A percentile compares a stretch with the other conserved stretches of the same genome.
These are phyloP conservation scores for Botryobasidium botryosum DNA, from an alignment of 768 basidiomycete genomes.

Conservation along the genomic window DNA sequence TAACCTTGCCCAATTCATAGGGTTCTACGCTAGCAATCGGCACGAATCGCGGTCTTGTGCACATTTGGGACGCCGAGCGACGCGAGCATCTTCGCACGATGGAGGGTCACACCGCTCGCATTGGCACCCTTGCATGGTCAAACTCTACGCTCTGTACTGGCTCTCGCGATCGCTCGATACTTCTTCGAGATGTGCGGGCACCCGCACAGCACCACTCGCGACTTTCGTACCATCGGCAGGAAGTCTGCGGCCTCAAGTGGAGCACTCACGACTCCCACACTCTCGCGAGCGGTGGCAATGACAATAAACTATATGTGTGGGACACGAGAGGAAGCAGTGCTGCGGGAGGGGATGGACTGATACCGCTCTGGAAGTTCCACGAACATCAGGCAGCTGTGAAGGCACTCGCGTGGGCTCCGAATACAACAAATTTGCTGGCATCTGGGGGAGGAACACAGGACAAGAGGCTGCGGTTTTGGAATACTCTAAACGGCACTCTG, in stretches of 20 bases:
- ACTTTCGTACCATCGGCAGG: conserved; percentile 41
- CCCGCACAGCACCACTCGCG: conserved; percentile 18
- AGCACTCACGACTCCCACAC: conserved; percentile 41
- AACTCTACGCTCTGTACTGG: conserved; percentile 73
- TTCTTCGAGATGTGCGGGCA: conserved; percentile 85
- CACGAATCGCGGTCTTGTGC: conserved; percentile 72
- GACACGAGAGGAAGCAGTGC: conserved; percentile 35
- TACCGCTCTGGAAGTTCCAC: conserved; percentile 85
- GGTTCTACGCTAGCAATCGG: conserved; percentile 87
- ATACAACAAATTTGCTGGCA: conserved; percentile 76
- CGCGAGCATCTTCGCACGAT: conserved; percentile 67
- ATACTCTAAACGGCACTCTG: conserved; percentile 71
- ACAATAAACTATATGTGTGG: conserved; percentile 98
- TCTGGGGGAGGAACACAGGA: conserved; percentile 98
- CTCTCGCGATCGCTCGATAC: conserved; percentile 76
- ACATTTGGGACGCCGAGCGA: conserved; percentile 83
- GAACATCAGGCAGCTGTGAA: conserved; percentile 97
- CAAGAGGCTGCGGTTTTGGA: conserved; percentile 97
- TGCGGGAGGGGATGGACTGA: conserved; percentile 5
- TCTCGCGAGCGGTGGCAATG: conserved; percentile 90
- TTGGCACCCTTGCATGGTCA: conserved; percentile 94
- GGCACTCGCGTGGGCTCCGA: conserved; percentile 96
- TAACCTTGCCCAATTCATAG: conserved; percentile 15
- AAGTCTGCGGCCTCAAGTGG: conserved; percentile 95
- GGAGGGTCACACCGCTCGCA: conserved; percentile 72